phyloP scores from a whole-genome alignment of 805 yeast genomes.

The Monosporozyma yasuniensis region DNA sequence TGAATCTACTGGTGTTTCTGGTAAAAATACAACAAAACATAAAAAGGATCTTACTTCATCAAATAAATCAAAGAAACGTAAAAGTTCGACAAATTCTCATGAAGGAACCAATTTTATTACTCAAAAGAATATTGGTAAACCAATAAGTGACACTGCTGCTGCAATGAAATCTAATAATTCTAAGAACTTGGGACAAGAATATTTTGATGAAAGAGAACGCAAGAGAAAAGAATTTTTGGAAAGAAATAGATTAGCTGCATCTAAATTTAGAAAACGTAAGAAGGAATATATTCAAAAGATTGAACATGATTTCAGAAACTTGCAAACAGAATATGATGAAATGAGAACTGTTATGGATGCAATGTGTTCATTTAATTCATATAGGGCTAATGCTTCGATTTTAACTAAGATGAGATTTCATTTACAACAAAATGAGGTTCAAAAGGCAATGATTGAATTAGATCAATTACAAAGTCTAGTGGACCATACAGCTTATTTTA shows the following conservation, averaged over 20 bases:
- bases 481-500: conserved; percentile 15
- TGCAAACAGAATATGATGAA: conserved; percentile 61
- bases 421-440: conserved; percentile 16
- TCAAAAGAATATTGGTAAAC: background rate
- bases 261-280: conserved; percentile 90
- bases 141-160: background rate
- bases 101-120: background rate
- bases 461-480: conserved; percentile 18
- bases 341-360: conserved; percentile 2
- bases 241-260: conserved; percentile 89
- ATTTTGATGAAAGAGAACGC: conserved; percentile 64
- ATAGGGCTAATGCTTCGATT: background rate
- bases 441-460: conserved; percentile 15
- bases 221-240: conserved; percentile 65
- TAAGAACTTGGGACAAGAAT: conserved; percentile 17
- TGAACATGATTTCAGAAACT: conserved; percentile 68
- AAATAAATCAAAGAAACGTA: background rate
- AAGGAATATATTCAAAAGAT: conserved; percentile 78
- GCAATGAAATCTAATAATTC: background rate
- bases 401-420: background rate
- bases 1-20: background rate
- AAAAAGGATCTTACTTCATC: background rate
- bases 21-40: background rate
- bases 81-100: background rate
- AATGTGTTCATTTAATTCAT: conserved; percentile 1